Conservation (phyloP, 1,284 basidiomycete species). For the Coniferiporia sulphurascens region DNA sequence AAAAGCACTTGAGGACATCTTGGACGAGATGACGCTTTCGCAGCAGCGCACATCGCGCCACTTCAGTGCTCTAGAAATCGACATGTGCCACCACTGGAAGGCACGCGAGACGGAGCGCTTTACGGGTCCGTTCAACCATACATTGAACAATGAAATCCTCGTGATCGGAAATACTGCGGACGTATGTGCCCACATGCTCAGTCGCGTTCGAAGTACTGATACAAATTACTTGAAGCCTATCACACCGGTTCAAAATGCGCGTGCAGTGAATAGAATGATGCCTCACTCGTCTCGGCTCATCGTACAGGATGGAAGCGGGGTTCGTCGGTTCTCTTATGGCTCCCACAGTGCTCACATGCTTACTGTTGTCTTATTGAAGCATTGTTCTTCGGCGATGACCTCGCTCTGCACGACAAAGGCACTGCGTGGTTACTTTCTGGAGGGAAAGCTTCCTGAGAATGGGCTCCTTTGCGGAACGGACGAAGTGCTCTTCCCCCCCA, state of each 20-base stretch:
- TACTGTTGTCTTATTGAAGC: constrained; percentile 11
- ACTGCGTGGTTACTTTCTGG: constrained; percentile 22
- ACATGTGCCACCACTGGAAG: constrained; percentile 24
- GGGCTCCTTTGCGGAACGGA: constrained; percentile 22
- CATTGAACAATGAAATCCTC: constrained; percentile 22
- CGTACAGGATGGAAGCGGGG: constrained; percentile 24
- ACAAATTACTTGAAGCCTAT: constrained; percentile 19
- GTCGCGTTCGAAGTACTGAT: not conserved
- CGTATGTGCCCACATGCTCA: constrained; percentile 1
- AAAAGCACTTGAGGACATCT: constrained; percentile 19
- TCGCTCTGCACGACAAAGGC: constrained; percentile 23
- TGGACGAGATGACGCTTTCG: constrained; percentile 20
- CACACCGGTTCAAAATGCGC: constrained; percentile 23
- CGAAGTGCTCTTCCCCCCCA: constrained; percentile 22
- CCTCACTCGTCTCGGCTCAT: constrained; percentile 22
- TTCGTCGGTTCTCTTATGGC: constrained; percentile 7
- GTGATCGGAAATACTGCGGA: constrained; percentile 25
- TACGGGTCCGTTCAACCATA: constrained; percentile 25
- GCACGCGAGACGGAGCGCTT: constrained; percentile 22
- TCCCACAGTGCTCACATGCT: not conserved
- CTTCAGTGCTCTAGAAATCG: constrained; percentile 20
- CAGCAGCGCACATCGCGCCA: constrained; percentile 18
- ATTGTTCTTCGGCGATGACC: constrained; percentile 24
- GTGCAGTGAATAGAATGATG: constrained; percentile 23
- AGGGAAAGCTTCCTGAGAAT: constrained; percentile 22